Conservation (phyloP, 208 protist species). For the Trypanosoma vivax region DNA sequence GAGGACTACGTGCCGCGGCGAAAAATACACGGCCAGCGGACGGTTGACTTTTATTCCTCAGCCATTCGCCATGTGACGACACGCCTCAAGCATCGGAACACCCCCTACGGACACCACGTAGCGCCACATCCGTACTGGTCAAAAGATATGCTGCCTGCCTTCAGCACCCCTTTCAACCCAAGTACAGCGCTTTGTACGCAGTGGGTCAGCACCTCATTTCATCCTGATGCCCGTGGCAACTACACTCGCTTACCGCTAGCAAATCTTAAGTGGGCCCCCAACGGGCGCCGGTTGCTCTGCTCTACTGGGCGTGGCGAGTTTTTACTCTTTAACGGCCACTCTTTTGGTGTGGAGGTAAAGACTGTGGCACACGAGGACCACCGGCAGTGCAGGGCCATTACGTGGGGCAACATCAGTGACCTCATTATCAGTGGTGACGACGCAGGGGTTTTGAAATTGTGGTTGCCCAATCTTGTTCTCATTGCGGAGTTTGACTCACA, state of each 20-base stretch:
- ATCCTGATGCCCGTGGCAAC: conserved; percentile 64
- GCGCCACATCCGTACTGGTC: conserved; percentile 79
- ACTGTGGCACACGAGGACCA: conserved; percentile 82
- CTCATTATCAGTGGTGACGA: conserved; percentile 82
- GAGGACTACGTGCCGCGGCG: conserved; percentile 80
- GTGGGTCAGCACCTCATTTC: conserved; percentile 86
- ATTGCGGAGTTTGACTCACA: conserved; percentile 72
- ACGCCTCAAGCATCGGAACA: conserved; percentile 54
- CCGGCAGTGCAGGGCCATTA: conserved; percentile 57
- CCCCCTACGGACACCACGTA: conserved; percentile 72
- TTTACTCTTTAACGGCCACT: conserved; percentile 81
- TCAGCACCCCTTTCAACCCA: conserved; percentile 69
- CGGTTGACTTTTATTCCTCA: conserved; percentile 78
- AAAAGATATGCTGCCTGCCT: conserved; percentile 69
- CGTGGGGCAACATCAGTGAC: conserved; percentile 74
- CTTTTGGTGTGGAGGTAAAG: conserved; percentile 84
- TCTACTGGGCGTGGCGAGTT: conserved; percentile 77
- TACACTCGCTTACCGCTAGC: conserved; percentile 51
- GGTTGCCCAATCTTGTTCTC: conserved; percentile 73
- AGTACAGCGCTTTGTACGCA: conserved; percentile 84
- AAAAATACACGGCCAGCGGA: conserved; percentile 69
- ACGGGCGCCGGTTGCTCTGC: conserved; percentile 73
- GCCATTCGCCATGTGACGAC: conserved; percentile 76
- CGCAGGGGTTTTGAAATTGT: conserved; percentile 77
- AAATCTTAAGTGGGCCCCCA: conserved; percentile 75